Base-by-base conservation (phyloP, 768 basidiomycete genomes). In the Trametes sanguinea region DNA sequence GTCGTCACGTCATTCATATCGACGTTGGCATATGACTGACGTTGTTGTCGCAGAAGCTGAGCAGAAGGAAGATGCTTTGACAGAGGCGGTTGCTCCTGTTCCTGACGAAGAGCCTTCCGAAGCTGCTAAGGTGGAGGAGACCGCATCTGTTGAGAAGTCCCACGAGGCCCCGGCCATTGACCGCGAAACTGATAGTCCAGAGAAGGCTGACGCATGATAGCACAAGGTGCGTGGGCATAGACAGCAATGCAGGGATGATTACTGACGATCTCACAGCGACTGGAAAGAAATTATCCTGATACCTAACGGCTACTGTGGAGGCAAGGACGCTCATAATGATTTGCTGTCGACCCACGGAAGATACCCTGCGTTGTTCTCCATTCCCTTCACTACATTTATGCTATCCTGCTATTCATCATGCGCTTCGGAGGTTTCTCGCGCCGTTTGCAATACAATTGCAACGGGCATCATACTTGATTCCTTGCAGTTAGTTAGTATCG, bases 341-440 rank as follows among this genome's bases (percentile, higher is more conserved):
- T 53, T 46, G 44, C 52, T 45, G 35, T 51, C 50, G 54, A 46
- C 17, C 40, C 33, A 42, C 58, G 62, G 57, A 64, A 60, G 58
- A 64, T 64, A 64, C 63, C 63, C 63, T 33, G 29, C 57, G 47
- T 44, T 48, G 43, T 33, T 48, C 57, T 43, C 51, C 51, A 50
- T 51, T 32, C 47, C 11, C 53, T 51, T 51, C 22, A 13, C 39
- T 37, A 43, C 40, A 42, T 50, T 17, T 30, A 33, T 35, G 29
- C 53, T 54, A 39, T 43, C 59, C 14, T 50, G 48, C 48, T 37
- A 29, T 46, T 22, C 22, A 43, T 54, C 45, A 44, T 33, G 43
- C 29, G 37, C 50, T 9, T 37, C 35, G 47, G 48, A 48, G 33
- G 37, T 42, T 37, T 17, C 30, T 10, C 27, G 32, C 29, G 16